A percentile compares a stretch with the other conserved stretches of the same genome.
Conservation (phyloP, 2,329 filamentous ascomycete species). For the Neodidymelliopsis sp. region DNA sequence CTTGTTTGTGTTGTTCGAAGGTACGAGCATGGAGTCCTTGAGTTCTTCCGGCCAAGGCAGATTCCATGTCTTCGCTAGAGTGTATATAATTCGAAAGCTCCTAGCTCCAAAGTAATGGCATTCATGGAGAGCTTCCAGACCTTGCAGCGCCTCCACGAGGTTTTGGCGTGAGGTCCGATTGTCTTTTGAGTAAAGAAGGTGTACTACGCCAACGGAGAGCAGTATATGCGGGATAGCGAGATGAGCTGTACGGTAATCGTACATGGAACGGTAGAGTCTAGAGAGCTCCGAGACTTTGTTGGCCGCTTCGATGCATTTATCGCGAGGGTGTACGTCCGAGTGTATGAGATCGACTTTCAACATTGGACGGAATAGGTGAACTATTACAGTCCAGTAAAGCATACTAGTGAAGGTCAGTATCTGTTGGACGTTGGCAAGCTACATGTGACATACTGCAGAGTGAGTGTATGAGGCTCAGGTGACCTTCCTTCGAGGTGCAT, state of each 20-base stretch:
- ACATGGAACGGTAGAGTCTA: conserved; percentile 53
- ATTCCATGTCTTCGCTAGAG: conserved; percentile 54
- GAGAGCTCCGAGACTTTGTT: conserved; percentile 55
- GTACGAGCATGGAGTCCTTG: conserved; percentile 35
- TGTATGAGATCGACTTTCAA: conserved; percentile 67
- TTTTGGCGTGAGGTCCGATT: conserved; percentile 46
- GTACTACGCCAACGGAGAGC: conserved; percentile 54
- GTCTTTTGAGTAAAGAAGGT: conserved; percentile 54
- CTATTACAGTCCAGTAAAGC: conserved; percentile 74
- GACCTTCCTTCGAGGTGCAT: conserved; percentile 57
- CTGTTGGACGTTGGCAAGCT: not conserved
- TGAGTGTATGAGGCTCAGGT: conserved; percentile 75
- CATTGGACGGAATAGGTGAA: conserved; percentile 76
- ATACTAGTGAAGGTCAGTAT: conserved; percentile 52
- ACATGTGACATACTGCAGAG: conserved; percentile 70
- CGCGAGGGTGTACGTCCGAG: conserved; percentile 68
- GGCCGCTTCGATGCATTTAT: conserved; percentile 66
- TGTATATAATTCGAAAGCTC: conserved; percentile 53
- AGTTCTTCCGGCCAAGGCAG: conserved; percentile 52
- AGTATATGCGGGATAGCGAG: conserved; percentile 51
- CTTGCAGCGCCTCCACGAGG: conserved; percentile 53
- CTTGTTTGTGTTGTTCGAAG: conserved; percentile 21
- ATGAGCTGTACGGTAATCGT: conserved; percentile 52
- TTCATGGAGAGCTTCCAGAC: conserved; percentile 52
- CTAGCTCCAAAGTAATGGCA: conserved; percentile 55